Base-by-base conservation (phyloP, 2,329 filamentous ascomycete species). In the Ceratocystis alfenasii region DNA sequence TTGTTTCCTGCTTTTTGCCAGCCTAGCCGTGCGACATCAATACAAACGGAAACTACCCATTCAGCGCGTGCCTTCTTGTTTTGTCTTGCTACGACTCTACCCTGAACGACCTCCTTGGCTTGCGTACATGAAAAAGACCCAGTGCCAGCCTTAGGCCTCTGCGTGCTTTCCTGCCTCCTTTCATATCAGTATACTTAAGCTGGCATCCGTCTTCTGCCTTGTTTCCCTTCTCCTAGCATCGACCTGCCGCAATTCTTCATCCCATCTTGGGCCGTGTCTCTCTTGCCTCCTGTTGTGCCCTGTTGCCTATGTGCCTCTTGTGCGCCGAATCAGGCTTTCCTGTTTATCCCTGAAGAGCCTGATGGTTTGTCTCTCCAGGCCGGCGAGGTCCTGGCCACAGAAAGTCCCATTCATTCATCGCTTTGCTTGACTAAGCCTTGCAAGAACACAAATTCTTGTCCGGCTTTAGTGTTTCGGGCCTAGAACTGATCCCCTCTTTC, bases 401-500 rank as follows among this genome's bases (percentile, higher is more conserved):
- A n/a, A 50, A 50, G n/a, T 17, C 22, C 20, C 53, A 12, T n/a
- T 50, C n/a, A 6, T 50, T 50, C n/a, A 6, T 50, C 48, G 36
- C 36, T 25, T 50, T n/a, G n/a, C 48, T 53, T 53, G 20, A 33
- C 30, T 7, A 33, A 28, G 48, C 48, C 48, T 53, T 28, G 10
- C 10, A 41, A 41, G 3, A 53, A 28, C 48, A 22, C 48, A 53
- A 28, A 53, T 28, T 28, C 48, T 10, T 25, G 48, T 15, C 15
- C 48, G 25, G 48, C 48, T 25, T 41, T 36, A 20, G 28, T 36
- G 55, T 59, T 59, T 59, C 55, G 55, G 36, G 59, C 59, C 36
- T 28, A 62, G 55, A 59, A 36, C 55, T 8, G 33, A 59, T 59
- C 55, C 55, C 55, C 55, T 59, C 55, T 36, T 59, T 59, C 55